Evolutionary conservation across 768 basidiomycete species (phyloP).

Genomic region (Mycena floridula): DNA sequence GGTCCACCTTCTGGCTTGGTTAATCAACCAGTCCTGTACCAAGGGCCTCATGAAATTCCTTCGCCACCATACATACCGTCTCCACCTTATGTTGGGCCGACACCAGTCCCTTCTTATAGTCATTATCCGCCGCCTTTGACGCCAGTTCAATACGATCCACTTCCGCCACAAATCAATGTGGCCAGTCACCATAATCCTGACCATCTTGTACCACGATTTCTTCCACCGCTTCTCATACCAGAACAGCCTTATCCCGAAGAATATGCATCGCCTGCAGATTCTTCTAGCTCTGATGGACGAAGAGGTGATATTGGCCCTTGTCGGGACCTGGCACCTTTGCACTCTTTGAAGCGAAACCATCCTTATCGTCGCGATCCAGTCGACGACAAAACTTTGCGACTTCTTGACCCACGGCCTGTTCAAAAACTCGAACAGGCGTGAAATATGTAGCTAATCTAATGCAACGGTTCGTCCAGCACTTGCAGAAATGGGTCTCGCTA

Average conservation of each 20-base stretch:
- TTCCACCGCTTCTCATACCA: conserved; percentile 1
- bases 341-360: conserved; percentile 44
- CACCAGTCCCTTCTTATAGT: conserved; percentile 1
- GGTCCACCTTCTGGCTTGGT: background rate
- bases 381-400: conserved; percentile 57
- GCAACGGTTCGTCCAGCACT: too few species aligned
- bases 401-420: conserved; percentile 32
- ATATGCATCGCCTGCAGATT: conserved; percentile 1
- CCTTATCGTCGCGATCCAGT: conserved; percentile 54
- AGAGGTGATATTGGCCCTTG: conserved; percentile 21
- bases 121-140: conserved; percentile 6
- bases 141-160: conserved; percentile 2
- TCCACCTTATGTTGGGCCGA: background rate
- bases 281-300: conserved; percentile 8
- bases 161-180: conserved; percentile 2
- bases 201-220: too few species aligned
- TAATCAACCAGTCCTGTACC: background rate
- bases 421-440: too few species aligned
- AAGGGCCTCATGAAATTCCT: conserved; percentile 11
- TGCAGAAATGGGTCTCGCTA: too few species aligned
- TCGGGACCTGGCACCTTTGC: conserved; percentile 51
- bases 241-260: conserved; percentile 4
- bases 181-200: too few species aligned
- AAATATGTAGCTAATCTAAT: too few species aligned
- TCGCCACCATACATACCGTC: conserved; percentile 30